Evolutionary conservation across 345 rosid genomes (phyloP).

Genomic region (Melaleuca quinquenervia): DNA sequence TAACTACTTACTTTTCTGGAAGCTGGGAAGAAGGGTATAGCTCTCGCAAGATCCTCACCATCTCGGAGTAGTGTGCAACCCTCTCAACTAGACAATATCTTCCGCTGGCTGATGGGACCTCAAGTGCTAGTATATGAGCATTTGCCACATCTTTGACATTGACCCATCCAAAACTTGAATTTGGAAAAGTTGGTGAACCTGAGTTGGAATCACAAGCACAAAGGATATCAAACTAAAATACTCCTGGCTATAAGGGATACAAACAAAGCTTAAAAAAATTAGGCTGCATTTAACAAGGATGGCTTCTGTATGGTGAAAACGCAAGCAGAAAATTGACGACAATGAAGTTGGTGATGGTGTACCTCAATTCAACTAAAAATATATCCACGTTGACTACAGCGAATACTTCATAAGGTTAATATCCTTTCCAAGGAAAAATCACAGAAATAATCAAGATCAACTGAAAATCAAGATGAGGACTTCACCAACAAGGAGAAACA

Average conservation of each 20-base stretch:
- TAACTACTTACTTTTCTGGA: conserved; percentile 54
- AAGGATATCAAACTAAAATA: background rate
- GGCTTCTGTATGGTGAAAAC: background rate
- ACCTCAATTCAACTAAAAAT: background rate
- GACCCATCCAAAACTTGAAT: conserved; percentile 70
- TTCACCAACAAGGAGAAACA: background rate
- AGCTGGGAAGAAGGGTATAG: conserved; percentile 64
- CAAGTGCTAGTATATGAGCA: conserved; percentile 86
- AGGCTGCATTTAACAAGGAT: background rate
- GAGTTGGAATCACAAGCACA: background rate
- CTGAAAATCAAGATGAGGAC: background rate
- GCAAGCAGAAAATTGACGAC: background rate
- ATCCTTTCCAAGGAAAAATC: background rate
- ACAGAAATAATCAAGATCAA: background rate
- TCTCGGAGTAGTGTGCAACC: conserved; percentile 68
- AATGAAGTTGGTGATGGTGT: background rate
- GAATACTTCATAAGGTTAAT: background rate
- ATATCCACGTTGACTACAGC: background rate
- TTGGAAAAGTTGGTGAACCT: conserved; percentile 74
- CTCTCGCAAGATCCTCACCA: conserved; percentile 38
- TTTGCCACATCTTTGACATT: conserved; percentile 81
- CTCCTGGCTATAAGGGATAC: background rate
- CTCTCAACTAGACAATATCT: conserved; percentile 81
- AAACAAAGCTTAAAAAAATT: background rate
- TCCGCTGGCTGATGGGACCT: conserved; percentile 67